phyloP scores from a whole-genome alignment of 2,329 filamentous ascomycete species.

The Trichoderma hamatum region DNA sequence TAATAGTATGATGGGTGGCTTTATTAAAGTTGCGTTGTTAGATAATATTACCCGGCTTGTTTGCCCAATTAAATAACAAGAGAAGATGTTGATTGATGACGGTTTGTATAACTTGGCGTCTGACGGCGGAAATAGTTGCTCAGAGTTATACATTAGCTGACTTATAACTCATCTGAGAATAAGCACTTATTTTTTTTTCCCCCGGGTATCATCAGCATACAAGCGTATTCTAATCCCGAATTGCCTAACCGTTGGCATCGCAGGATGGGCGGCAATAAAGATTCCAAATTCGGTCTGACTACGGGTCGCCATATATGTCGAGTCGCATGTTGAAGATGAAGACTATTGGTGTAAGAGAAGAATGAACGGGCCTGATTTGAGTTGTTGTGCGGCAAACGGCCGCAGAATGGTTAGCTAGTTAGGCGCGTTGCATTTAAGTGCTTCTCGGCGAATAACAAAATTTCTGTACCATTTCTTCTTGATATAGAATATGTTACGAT shows the following conservation, averaged over 20 bases:
- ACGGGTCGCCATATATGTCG: rapidly evolving
- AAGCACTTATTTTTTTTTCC: background rate
- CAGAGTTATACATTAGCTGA: background rate
- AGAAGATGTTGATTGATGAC: background rate
- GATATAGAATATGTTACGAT: background rate
- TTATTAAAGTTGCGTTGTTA: background rate
- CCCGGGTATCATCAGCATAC: background rate
- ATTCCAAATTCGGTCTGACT: background rate
- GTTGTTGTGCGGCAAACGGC: background rate
- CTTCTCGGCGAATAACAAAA: background rate
- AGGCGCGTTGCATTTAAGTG: background rate
- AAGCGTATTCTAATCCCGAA: background rate
- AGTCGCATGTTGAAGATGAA: background rate
- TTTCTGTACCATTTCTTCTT: background rate
- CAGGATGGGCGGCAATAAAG: background rate
- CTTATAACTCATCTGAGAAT: background rate
- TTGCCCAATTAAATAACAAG: background rate
- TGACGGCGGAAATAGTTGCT: background rate
- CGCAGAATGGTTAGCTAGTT: background rate
- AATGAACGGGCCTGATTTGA: background rate
- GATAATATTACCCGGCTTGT: background rate
- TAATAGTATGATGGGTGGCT: background rate
- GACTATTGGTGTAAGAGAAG: background rate
- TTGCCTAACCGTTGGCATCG: background rate
- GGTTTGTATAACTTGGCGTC: background rate